Base-by-base conservation (phyloP, 768 basidiomycete genomes). In the Ramaria sp. region DNA sequence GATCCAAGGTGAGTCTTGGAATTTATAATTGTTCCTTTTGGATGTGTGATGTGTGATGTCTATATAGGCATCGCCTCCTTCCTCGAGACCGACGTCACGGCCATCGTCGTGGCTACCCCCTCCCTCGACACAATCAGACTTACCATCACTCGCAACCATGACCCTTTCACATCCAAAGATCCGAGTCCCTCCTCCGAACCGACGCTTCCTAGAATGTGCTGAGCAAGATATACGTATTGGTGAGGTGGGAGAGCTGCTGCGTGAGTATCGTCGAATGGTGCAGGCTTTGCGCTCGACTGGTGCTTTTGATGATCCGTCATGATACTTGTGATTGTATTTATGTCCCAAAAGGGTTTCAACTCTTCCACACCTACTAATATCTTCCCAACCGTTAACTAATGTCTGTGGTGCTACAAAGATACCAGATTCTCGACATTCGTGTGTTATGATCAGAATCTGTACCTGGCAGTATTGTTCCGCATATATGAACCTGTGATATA, bases 251-350 rank as follows among this genome's bases (percentile, higher is more conserved):
- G 81, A 86, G 61, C 73, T 99, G 43, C 71, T 98, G 66, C 71
- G 73, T 33, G 94, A 96, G 61, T 97, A 96, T 68, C 79, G 80
- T 61, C 73, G 86, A 45, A 66, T 96, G 52, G 92, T 83, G 9
- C 86, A 88, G 43, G 82, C 76, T 17, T 71, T 92, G 34, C 71
- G 78, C 27, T 74, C 71, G 20, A 69, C 77, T 52, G 82, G 81
- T 19, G 86, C 83, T 5, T 86, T 86, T 65, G 49, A 51, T n/a
- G 61, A 60, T 41, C 54, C 9, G 15, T 15, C 19, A 42, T 42
- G 41, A 42, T 19, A 42, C 15, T 42, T 15, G 41, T 42, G 33
- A 34, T 34, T n/a, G n/a, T n/a, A n/a, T n/a, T n/a, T n/a, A n/a
- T n/a, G n/a, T n/a, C n/a, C n/a, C n/a, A n/a, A 34, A 34, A 11